A percentile compares a stretch with the other conserved stretches of the same genome.
These are phyloP conservation scores for Knoxia roxburghii DNA, from an alignment of 257 asterid species.

Conservation along the genomic window DNA sequence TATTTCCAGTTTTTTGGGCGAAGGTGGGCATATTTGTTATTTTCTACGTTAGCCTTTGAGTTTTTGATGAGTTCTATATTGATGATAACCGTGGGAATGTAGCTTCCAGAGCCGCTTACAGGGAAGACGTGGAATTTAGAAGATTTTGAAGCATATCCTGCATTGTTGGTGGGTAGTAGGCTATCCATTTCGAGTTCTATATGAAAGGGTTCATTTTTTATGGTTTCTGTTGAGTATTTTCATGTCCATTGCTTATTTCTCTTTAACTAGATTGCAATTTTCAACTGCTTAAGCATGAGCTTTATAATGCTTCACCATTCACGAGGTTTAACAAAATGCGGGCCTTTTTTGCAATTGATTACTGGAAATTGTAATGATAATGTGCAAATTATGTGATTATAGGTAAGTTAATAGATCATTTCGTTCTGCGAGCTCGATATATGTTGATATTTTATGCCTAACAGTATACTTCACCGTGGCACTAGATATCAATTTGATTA, in stretches of 20 bases:
- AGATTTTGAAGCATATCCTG: slow-evolving; percentile 75
- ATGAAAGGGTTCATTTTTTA: not conserved
- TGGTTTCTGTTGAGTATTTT: not conserved
- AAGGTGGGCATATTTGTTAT: not conserved
- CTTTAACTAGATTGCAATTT: not conserved
- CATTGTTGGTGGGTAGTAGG: slow-evolving; percentile 52
- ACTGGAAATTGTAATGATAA: not conserved
- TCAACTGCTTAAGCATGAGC: not conserved
- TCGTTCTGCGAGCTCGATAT: not conserved
- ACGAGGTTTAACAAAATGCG: not conserved
- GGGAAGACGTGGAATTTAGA: slow-evolving; percentile 76
- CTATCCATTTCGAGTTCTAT: not conserved
- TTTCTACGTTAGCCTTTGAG: not conserved
- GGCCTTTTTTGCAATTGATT: not conserved
- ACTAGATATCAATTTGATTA: not conserved
- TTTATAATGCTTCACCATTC: not conserved
- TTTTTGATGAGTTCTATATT: not conserved
- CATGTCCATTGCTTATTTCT: not conserved
- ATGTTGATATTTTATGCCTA: not conserved
- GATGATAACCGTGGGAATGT: slow-evolving; percentile 14
- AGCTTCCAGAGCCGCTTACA: slow-evolving; percentile 87
- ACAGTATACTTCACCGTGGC: not conserved
- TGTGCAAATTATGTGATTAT: not conserved
- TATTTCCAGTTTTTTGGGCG: not conserved
- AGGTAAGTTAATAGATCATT: not conserved